Conservation (phyloP, 2,329 filamentous ascomycete species). For the Paecilomyces dactylethromorphus region DNA sequence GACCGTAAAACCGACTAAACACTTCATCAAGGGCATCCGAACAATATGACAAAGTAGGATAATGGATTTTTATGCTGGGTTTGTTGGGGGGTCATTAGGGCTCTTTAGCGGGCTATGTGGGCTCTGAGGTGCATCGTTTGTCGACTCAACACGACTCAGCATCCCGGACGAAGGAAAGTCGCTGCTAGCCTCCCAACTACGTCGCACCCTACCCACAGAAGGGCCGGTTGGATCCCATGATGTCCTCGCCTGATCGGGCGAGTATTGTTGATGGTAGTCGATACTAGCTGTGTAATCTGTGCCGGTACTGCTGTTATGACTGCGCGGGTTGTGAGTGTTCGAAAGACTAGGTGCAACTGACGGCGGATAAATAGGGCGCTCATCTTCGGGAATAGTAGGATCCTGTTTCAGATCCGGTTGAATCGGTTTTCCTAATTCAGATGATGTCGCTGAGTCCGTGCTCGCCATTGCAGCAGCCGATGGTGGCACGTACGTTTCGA, state of each 20-base stretch:
- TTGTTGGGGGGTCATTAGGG: conserved; percentile 24
- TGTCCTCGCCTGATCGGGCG: conserved; percentile 53
- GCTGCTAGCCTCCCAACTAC: conserved; percentile 48
- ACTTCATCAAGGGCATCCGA: conserved; percentile 17
- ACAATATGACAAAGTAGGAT: conserved; percentile 21
- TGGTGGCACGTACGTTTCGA: conserved; percentile 46
- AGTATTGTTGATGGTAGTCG: conserved; percentile 44
- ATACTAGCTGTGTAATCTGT: conserved; percentile 70
- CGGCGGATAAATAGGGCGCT: conserved; percentile 87
- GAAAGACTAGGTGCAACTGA: conserved; percentile 67
- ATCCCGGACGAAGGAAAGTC: conserved; percentile 90
- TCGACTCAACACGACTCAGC: conserved; percentile 75
- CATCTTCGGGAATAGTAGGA: conserved; percentile 72
- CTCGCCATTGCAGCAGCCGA: conserved; percentile 35
- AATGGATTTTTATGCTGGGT: conserved; percentile 20
- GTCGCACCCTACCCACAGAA: conserved; percentile 56
- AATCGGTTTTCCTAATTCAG: conserved; percentile 41
- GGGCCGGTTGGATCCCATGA: conserved; percentile 83
- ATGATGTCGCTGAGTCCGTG: conserved; percentile 32
- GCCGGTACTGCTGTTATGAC: conserved; percentile 87
- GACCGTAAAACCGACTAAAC: conserved; percentile 19
- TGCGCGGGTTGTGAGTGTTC: conserved; percentile 71
- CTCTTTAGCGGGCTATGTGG: conserved; percentile 27
- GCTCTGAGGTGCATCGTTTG: conserved; percentile 19
- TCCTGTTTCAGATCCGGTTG: conserved; percentile 53